Base-by-base conservation (phyloP, 2,329 filamentous ascomycete species). In the Diaporthe velutina region DNA sequence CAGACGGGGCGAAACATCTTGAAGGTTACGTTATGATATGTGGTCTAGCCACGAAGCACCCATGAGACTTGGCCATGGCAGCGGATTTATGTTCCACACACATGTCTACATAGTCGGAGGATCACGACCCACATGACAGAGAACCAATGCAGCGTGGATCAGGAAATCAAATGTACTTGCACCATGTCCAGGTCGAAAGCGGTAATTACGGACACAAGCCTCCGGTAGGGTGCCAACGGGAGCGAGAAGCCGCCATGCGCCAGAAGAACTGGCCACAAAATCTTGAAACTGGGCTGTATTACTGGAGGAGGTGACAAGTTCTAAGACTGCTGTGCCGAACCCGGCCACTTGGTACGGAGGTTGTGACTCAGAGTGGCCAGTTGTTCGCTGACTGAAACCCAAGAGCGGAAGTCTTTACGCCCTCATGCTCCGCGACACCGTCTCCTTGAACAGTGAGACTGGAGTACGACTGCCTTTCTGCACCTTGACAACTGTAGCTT, bases 211-310 rank as follows among this genome's bases (percentile, higher is more conserved):
- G 64, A 48, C 19, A n/a, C 30, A 54, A 68, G 64, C 48, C 48
- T 68, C 64, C 64, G 64, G 5, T 40, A 54, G 10, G 64, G 64
- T 40, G 33, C n/a, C 64, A 40, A 17, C 48, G 64, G 64, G 60
- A 66, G 35, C n/a, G 60, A 66, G 28, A 66, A 66, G 64, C 64
- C 64, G 64, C n/a, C 48, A 15, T 19, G 48, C 48, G 15, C 33
- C 48, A 52, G 13, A 30, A 22, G 45, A 54, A 68, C 48, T 40
- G 48, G 33, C 64, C 64, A 68, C 15, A 54, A 67, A 38, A 38
- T 10, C 45, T 38, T 52, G 64, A 9, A 40, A 28, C 10, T 52
- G 15, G 33, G 64, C 40, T 30, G 64, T 35, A 54, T 54, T 40
- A 28, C 48, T 28, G 15, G 64, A 25, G n/a, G 9, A 66, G 15